These are phyloP conservation scores for Nakataea oryzae DNA, from an alignment of 2,329 filamentous ascomycete genomes.

Conservation along the genomic window DNA sequence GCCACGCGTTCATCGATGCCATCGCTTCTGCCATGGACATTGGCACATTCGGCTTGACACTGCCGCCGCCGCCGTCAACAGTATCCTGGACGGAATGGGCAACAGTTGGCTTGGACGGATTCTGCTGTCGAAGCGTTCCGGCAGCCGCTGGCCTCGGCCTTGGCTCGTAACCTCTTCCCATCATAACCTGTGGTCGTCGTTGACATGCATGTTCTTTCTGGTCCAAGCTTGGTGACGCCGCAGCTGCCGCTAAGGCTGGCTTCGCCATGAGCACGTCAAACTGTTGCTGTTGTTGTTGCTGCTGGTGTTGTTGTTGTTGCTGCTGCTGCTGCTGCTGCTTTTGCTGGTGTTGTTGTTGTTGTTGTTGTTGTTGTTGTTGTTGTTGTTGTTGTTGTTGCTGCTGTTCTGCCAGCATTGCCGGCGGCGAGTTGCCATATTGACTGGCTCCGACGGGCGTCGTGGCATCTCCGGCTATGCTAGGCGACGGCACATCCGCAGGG, in stretches of 20 bases:
- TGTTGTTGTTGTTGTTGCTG: constrained; percentile 9
- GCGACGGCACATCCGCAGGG: constrained; percentile 50
- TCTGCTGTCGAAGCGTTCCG: not conserved
- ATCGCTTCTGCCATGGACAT: not conserved
- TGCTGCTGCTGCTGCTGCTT: constrained; percentile 15
- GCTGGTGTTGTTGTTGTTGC: constrained; percentile 15
- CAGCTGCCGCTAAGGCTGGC: not conserved
- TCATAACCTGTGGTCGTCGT: not conserved
- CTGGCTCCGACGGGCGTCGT: constrained; percentile 13
- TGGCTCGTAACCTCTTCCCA: not conserved
- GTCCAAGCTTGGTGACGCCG: not conserved
- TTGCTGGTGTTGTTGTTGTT: too few species aligned
- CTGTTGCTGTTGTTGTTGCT: constrained; percentile 14
- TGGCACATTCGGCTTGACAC: not conserved
- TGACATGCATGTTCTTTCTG: not conserved
- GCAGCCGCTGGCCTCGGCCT: constrained; percentile 1
- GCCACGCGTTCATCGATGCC: constrained; percentile 7
- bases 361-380: constrained; percentile 3
- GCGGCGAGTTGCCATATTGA: not conserved
- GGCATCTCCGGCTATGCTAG: constrained; percentile 20
- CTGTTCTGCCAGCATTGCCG: constrained; percentile 2
- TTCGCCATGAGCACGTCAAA: not conserved
- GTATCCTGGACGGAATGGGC: not conserved
- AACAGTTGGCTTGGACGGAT: not conserved
- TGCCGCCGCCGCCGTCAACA: not conserved